Percentiles rank a stretch among this genome's conserved stretches.
phyloP scores from a whole-genome alignment of 179 eudicot genomes.

The Drosera spatulata region DNA sequence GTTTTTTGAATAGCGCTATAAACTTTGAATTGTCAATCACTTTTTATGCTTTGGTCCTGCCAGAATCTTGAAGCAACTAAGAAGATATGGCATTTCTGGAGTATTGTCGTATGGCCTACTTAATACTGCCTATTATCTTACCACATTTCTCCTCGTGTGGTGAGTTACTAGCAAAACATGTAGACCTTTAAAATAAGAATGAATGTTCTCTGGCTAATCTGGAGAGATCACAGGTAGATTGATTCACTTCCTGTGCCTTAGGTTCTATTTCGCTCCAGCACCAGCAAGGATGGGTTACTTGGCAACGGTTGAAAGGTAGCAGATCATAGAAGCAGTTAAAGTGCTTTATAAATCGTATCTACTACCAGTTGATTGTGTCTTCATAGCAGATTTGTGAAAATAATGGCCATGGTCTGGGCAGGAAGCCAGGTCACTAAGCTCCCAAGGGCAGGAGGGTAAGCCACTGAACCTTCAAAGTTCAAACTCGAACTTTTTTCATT shows the following conservation, averaged over 20 bases:
- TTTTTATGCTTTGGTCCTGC: conserved; percentile 4
- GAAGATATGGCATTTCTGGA: conserved; percentile 75
- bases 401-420: conserved; percentile 98
- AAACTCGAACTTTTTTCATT: too few relatives aligned
- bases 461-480: conserved; percentile 2
- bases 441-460: conserved; percentile 78
- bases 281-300: conserved; percentile 79
- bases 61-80: conserved; percentile 56
- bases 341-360: too few relatives aligned
- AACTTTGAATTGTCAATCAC: too few relatives aligned
- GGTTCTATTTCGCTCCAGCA: conserved; percentile 80
- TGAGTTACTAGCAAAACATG: conserved; percentile 20
- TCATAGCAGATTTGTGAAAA: conserved; percentile 59
- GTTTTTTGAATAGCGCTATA: too few relatives aligned
- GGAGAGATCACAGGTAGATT: too few relatives aligned
- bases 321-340: background rate
- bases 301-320: conserved; percentile 65
- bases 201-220: background rate
- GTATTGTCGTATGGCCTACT: conserved; percentile 73
- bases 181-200: background rate
- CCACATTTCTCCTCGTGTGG: conserved; percentile 75
- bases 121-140: conserved; percentile 74
- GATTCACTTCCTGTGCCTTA: conserved; percentile 15
- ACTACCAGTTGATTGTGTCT: background rate
- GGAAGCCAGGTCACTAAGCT: conserved; percentile 95